Conservation (phyloP, 257 asterid species). For the Paraleonurus japonicus region DNA sequence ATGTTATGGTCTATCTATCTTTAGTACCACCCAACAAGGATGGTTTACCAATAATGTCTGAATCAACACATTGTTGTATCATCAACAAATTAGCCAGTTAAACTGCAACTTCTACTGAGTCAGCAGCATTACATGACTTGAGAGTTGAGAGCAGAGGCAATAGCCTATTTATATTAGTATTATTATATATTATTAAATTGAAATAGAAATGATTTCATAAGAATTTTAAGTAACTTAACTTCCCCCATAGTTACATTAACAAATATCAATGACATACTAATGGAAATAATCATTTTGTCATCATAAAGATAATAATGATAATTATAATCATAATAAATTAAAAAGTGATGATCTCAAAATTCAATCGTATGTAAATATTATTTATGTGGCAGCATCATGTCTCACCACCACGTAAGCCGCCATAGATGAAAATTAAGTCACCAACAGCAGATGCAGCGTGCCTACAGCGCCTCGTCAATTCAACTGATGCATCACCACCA, state of each 20-base stretch:
- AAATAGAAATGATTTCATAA: constrained; percentile 1
- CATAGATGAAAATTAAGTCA: constrained; percentile 89
- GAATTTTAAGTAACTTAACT: not conserved
- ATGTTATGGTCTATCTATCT: not conserved
- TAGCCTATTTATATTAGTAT: not conserved
- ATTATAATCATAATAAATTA: not conserved
- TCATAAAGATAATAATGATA: not conserved
- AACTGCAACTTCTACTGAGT: not conserved
- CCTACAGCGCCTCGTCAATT: constrained; percentile 94
- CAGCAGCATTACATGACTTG: constrained; percentile 3
- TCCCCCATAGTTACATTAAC: not conserved
- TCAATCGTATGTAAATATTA: not conserved
- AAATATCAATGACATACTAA: not conserved
- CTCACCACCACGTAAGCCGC: constrained; percentile 99
- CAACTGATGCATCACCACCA: constrained; percentile 99
- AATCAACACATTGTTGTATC: not conserved
- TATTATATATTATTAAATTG: not conserved
- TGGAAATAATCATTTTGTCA: not conserved
- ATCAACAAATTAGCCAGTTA: constrained; percentile 12
- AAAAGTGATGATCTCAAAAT: constrained; percentile 16
- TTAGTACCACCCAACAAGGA: not conserved
- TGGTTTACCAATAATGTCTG: not conserved
- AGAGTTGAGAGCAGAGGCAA: constrained; percentile 4
- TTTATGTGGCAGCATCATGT: constrained; percentile 16
- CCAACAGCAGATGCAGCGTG: constrained; percentile 99